These are phyloP conservation scores for Ceratocystis alfenasii DNA, from an alignment of 2,329 filamentous ascomycete species.

Conservation along the genomic window DNA sequence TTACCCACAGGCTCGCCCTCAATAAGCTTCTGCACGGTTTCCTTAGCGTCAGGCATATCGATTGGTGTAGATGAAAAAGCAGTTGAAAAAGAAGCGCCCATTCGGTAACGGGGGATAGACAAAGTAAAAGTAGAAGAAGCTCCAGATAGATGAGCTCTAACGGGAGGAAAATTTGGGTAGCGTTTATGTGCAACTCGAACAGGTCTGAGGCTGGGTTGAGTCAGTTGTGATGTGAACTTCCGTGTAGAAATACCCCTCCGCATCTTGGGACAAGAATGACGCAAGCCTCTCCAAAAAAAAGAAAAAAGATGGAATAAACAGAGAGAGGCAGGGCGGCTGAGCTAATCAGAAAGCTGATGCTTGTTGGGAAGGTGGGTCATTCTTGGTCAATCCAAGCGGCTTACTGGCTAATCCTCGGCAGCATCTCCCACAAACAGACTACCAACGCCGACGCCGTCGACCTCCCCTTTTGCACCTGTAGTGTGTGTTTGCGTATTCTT, in stretches of 20 bases:
- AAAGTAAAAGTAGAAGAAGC: background rate
- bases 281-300: background rate
- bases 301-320: background rate
- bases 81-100: conserved; percentile 20
- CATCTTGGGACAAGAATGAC: background rate
- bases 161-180: background rate
- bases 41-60: conserved; percentile 71
- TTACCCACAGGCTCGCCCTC: conserved; percentile 40
- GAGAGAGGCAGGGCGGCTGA: background rate
- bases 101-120: conserved; percentile 32
- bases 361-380: background rate
- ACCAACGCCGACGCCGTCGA: background rate
- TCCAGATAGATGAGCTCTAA: too few relatives aligned
- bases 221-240: background rate
- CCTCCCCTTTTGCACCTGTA: background rate
- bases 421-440: background rate
- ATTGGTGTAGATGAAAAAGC: conserved; percentile 42
- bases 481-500: conserved; percentile 4
- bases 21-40: conserved; percentile 76
- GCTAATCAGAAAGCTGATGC: background rate
- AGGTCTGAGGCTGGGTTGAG: background rate
- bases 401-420: conserved; percentile 11
- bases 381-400: background rate
- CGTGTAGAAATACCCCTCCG: background rate
- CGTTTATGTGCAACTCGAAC: background rate